Base-by-base conservation (phyloP, 2,329 filamentous ascomycete species). In the Colletotrichum eremochloae region DNA sequence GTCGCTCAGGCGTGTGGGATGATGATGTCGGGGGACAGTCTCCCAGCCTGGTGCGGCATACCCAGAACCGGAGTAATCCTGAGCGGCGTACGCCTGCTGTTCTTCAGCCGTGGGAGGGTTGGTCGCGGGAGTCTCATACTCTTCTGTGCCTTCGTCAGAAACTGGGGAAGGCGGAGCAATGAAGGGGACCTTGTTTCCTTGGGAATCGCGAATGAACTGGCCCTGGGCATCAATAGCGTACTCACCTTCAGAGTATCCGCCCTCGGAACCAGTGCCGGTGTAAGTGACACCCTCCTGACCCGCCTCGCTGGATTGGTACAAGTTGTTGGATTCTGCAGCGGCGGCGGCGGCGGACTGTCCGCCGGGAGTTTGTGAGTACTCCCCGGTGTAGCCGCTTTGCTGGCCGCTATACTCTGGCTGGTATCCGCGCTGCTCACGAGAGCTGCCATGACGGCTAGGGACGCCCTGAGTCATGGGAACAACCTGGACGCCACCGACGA, bases 401-500 rank as follows among this genome's bases (percentile, higher is more conserved):
- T 75, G 53, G 75, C 79, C 73, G 31, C 75, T 66, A 72, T 81
- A 80, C 55, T 76, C 74, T 9, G 77, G 71, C 62, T 72, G 61
- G 29, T 74, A 74, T 68, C 80, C 76, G 66, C 77, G 70, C 63
- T 82, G 80, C 38, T 86, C 82, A 63, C 84, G 82, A 53, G 83
- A 81, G 75, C 83, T 87, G 63, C 82, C 81, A 62, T 87, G 84
- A 70, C 88, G 88, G 77, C 87, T 89, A 3, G 88, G 86, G 15
- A 91, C 86, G 12, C 91, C 91, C 75, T 93, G 92, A 57, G 92
- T 92, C 94, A 97, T 97, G 8, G 96, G 96, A 24, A 98, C 94
- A 15, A 99, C 96, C 79, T 98, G 95, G 15, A 98, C 94, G 53
- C 96, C 96, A 61, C 95, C 95, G 11, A 99, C 93, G 61, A 97